Base-by-base conservation (phyloP, 2,329 filamentous ascomycete genomes). In the Hypoxylon sp. region DNA sequence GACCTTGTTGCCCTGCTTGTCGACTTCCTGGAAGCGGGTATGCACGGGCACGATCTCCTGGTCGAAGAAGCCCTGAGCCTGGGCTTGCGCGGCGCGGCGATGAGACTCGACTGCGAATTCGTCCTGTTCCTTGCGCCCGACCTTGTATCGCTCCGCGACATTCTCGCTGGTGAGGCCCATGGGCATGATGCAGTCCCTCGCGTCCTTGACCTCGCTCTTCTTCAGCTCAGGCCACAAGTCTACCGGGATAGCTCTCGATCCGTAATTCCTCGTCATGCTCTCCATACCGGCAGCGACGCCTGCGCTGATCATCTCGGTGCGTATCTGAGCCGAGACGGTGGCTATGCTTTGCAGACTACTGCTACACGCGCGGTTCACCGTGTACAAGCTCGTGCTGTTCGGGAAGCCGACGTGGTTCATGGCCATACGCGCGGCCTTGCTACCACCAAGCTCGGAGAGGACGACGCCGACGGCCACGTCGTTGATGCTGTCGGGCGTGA, bases 231-330 rank as follows among this genome's bases (percentile, higher is more conserved):
- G 87, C 91, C 92, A 97, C 9, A 92, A 76, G 62, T 92, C 85
- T 0, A 87, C 88, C 0, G 93, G 93, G 38, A 97, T 95, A n/a
- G 93, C 93, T 55, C 87, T 81, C 21, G 81, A 86, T 48, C 88
- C 92, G 75, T 97, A 97, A 77, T 97, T 97, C 64, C 89, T 79
- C 63, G 91, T 96, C 93, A 97, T 97, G 77, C 89, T 94, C 83
- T 97, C 93, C 90, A 96, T 97, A 24, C 93, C 93, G 1, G 90
- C 93, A 8, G 88, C 93, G 60, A 97, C 86, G 58, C 91, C 93
- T 0, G 83, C 80, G 60, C 87, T 83, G 48, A 94, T 89, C 66
- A 85, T 83, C 1, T 90, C 92, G 0, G 83, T 81, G n/a, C 86
- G 83, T 67, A 97, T 95, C 61, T 88, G 82, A 55, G 89, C 86